These are phyloP conservation scores for Zalaria sp. DNA, from an alignment of 2,329 filamentous ascomycete species.

Conservation along the genomic window DNA sequence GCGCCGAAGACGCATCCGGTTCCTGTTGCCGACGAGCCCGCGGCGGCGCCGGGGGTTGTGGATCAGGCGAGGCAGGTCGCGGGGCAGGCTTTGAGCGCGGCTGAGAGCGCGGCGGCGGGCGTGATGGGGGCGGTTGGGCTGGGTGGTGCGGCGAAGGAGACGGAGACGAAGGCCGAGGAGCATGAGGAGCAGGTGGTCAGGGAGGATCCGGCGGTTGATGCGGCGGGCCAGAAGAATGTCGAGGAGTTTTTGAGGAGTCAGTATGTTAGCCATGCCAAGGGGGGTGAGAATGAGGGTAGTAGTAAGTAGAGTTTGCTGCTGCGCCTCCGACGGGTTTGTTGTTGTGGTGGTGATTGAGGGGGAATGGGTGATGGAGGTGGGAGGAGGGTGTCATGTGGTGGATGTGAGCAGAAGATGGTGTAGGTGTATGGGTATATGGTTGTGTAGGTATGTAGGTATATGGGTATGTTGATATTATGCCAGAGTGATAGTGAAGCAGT, in stretches of 20 bases:
- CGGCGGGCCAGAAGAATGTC: slow-evolving; percentile 14
- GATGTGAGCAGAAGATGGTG: too few relatives aligned
- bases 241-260: slow-evolving; percentile 22
- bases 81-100: slow-evolving; percentile 12
- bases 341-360: too few relatives aligned
- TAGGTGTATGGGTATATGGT: too few relatives aligned
- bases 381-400: too few relatives aligned
- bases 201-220: slow-evolving; percentile 16
- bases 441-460: too few relatives aligned
- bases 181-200: slow-evolving; percentile 8
- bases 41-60: slow-evolving; percentile 20
- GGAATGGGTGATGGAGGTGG: too few relatives aligned
- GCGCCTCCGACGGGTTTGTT: too few relatives aligned
- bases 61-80: slow-evolving; percentile 29
- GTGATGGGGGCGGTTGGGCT: slow-evolving; percentile 20
- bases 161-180: slow-evolving; percentile 10
- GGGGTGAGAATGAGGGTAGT: too few relatives aligned
- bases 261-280: slow-evolving; percentile 8
- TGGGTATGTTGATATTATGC: too few relatives aligned
- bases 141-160: slow-evolving; percentile 11
- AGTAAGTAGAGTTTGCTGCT: too few relatives aligned
- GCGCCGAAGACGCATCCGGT: slow-evolving; percentile 32
- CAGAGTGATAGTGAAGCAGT: too few relatives aligned
- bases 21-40: slow-evolving; percentile 15
- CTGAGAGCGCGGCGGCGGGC: slow-evolving; percentile 15